phyloP scores from a whole-genome alignment of 495 filamentous ascomycete species.

The Letharia columbiana region DNA sequence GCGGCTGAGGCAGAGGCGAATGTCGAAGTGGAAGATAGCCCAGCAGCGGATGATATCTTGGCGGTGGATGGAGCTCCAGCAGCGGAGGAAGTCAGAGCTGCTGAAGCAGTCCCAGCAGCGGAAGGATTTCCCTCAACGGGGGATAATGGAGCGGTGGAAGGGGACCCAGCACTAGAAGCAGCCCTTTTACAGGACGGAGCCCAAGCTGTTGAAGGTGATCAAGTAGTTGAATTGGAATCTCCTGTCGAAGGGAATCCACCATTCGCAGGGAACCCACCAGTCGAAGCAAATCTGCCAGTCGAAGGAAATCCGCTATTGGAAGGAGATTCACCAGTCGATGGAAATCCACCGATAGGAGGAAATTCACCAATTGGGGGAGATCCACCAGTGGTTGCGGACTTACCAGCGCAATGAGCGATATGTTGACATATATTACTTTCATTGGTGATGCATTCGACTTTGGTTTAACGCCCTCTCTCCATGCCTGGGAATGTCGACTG shows the following conservation, averaged over 20 bases:
- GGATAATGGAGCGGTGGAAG: background rate
- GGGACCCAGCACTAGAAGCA: too few relatives aligned
- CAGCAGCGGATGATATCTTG: background rate
- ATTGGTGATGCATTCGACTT: background rate
- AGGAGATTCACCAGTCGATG: background rate
- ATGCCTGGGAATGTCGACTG: too few relatives aligned
- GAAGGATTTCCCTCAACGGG: too few relatives aligned
- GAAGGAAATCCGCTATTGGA: background rate
- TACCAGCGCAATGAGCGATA: constrained; percentile 2
- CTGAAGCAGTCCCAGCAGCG: background rate
- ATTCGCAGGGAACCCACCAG: background rate
- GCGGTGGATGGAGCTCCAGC: background rate
- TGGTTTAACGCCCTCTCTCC: background rate
- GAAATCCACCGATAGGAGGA: background rate
- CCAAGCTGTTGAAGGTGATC: background rate
- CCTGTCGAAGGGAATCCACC: background rate
- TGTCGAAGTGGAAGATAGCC: background rate
- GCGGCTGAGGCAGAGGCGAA: background rate
- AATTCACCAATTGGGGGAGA: background rate
- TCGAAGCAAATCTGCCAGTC: background rate
- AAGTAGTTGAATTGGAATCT: background rate
- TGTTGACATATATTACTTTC: background rate
- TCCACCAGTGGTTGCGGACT: constrained; percentile 1
- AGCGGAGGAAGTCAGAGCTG: background rate
- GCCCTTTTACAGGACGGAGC: background rate